Conservation (phyloP, 2,329 filamentous ascomycete genomes). For the Aureobasidium uvarum region DNA sequence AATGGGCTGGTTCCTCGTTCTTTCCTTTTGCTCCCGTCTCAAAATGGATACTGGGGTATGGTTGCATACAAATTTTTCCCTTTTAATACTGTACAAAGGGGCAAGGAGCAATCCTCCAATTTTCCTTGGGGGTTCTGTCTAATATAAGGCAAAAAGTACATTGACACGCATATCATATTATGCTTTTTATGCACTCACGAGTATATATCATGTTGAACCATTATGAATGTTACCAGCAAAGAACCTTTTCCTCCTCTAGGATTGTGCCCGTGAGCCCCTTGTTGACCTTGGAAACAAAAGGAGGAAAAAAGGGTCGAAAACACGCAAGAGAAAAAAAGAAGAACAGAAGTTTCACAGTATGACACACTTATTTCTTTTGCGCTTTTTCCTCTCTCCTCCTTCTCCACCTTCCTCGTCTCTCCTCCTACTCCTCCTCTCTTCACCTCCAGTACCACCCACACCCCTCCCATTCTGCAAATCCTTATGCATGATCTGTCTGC, state of each 20-base stretch:
- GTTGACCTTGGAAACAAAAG: background rate
- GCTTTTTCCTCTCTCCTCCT: background rate
- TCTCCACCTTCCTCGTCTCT: background rate
- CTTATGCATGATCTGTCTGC: slow-evolving; percentile 41
- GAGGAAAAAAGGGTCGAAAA: background rate
- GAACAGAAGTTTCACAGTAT: slow-evolving; percentile 6
- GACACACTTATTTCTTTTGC: slow-evolving; percentile 16
- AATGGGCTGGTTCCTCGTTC: background rate
- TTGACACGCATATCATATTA: no score
- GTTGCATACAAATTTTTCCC: no score
- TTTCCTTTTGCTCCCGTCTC: background rate
- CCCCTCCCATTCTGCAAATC: slow-evolving; percentile 5
- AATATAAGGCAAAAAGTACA: no score
- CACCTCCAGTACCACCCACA: background rate
- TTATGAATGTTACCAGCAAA: no score
- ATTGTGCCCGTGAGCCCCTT: background rate
- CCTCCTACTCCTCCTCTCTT: background rate
- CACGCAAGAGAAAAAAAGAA: background rate
- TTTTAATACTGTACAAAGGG: background rate
- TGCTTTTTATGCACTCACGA: no score
- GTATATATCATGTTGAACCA: no score
- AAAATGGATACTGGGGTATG: no score
- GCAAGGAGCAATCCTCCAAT: background rate
- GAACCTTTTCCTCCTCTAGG: no score
- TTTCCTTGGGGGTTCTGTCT: no score